A percentile compares a stretch with the other conserved stretches of the same genome.
These are phyloP conservation scores for Skeletonema potamos DNA, from an alignment of 108 stramenopile species.

Conservation along the genomic window DNA sequence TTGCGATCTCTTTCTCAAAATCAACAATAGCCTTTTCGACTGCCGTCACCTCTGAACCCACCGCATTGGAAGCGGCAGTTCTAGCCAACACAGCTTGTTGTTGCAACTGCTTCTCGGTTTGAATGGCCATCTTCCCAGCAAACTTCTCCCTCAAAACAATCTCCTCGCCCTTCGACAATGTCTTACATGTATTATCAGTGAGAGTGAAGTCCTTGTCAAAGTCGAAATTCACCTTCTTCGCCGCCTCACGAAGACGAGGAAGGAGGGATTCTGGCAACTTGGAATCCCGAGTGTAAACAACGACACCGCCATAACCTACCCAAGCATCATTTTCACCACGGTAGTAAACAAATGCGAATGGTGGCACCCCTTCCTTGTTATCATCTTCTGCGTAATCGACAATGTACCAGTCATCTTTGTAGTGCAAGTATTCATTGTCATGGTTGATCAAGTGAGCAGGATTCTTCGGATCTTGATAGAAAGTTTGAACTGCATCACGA, in stretches of 20 bases:
- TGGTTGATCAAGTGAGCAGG: conserved; percentile 92
- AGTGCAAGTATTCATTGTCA: conserved; percentile 97
- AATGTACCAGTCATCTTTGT: conserved; percentile 97
- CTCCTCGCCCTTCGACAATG: conserved; percentile 47
- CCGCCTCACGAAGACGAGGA: conserved; percentile 79
- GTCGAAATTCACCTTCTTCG: conserved; percentile 81
- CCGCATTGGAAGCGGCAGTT: conserved; percentile 72
- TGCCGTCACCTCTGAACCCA: conserved; percentile 65
- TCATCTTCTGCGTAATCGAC: conserved; percentile 86
- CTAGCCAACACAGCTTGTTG: conserved; percentile 72
- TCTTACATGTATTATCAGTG: conserved; percentile 80
- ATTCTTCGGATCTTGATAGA: conserved; percentile 86
- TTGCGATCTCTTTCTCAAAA: conserved; percentile 71
- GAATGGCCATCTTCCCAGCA: conserved; percentile 77
- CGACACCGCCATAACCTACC: conserved; percentile 95
- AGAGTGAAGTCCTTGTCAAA: conserved; percentile 82
- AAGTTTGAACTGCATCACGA: conserved; percentile 87
- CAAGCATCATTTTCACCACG: conserved; percentile 96
- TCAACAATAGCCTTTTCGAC: conserved; percentile 54
- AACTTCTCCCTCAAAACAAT: conserved; percentile 75
- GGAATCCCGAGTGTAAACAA: conserved; percentile 90
- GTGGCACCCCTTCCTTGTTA: conserved; percentile 70
- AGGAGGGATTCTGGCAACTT: conserved; percentile 77
- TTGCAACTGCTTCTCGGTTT: conserved; percentile 80
- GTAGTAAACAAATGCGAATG: conserved; percentile 95